phyloP scores from a whole-genome alignment of 306 rosid genomes.

The Arachis hypogaea region DNA sequence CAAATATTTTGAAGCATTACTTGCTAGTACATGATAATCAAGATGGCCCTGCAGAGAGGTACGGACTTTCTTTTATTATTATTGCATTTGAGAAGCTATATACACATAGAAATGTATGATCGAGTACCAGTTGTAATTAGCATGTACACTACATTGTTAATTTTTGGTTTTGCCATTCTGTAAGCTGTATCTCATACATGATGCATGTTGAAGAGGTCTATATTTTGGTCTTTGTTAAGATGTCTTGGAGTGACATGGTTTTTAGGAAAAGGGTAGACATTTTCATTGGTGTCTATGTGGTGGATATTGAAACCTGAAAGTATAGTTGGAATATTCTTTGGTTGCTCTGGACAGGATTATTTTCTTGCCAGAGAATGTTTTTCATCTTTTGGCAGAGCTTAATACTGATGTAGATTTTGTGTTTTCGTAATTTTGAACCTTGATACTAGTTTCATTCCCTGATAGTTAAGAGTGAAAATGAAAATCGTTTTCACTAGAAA shows the following conservation, averaged over 20 bases:
- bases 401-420: slow-evolving; percentile 12
- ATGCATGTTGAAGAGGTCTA: slow-evolving; percentile 14
- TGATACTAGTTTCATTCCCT: not conserved
- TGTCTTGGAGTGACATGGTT: slow-evolving; percentile 15
- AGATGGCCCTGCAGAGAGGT: slow-evolving; percentile 81
- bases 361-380: not conserved
- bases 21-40: slow-evolving; percentile 92
- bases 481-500: not conserved
- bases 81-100: slow-evolving; percentile 31
- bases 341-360: not conserved
- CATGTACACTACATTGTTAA: slow-evolving; percentile 15
- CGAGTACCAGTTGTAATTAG: not conserved
- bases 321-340: not conserved
- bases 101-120: slow-evolving; percentile 16
- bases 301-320: not conserved
- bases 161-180: slow-evolving; percentile 13
- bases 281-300: slow-evolving; percentile 10
- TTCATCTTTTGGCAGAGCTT: slow-evolving; percentile 16
- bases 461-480: slow-evolving; percentile 28
- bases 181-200: slow-evolving; percentile 23
- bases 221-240: slow-evolving; percentile 31
- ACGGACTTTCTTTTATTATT: slow-evolving; percentile 39
- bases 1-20: slow-evolving; percentile 86
- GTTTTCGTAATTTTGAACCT: slow-evolving; percentile 9
- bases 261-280: not conserved